phyloP scores from a whole-genome alignment of 139 green algal species.

The Marvania coccoides region DNA sequence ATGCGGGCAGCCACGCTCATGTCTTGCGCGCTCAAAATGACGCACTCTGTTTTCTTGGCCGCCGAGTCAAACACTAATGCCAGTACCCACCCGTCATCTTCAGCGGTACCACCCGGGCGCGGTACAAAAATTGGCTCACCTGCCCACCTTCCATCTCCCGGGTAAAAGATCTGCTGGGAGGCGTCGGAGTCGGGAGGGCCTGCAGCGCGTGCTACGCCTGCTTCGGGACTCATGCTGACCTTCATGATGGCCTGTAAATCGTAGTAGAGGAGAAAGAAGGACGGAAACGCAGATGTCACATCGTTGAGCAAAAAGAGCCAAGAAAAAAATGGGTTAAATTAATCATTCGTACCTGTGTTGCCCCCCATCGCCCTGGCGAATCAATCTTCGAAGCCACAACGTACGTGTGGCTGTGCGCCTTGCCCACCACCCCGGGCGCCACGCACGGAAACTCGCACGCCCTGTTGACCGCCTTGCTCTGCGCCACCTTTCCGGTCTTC shows the following conservation, averaged over 20 bases:
- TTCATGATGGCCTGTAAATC: too few species aligned
- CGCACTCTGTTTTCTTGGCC: conserved; percentile 14
- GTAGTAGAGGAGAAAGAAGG: too few species aligned
- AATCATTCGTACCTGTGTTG: background rate
- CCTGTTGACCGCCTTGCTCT: conserved; percentile 21
- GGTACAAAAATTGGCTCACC: conserved; percentile 49
- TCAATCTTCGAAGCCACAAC: background rate
- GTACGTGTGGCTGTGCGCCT: conserved; percentile 7
- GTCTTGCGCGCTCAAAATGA: conserved; percentile 33
- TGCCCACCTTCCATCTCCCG: background rate
- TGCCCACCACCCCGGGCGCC: background rate
- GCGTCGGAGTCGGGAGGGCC: background rate
- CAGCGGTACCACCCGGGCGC: background rate
- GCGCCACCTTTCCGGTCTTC: conserved; percentile 4
- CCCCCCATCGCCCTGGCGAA: background rate
- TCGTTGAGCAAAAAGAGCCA: too few species aligned
- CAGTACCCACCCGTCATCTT: conserved; percentile 51
- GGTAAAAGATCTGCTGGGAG: conserved; percentile 18
- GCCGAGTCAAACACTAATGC: conserved; percentile 24
- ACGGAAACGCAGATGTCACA: too few species aligned
- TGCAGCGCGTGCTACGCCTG: too few species aligned
- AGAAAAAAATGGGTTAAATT: too few species aligned
- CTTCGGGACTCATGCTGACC: too few species aligned
- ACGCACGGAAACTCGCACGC: conserved; percentile 33
- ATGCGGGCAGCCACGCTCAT: conserved; percentile 16